Evolutionary conservation across 257 asterid genomes (phyloP).

Genomic region (Nicotiana tabacum): DNA sequence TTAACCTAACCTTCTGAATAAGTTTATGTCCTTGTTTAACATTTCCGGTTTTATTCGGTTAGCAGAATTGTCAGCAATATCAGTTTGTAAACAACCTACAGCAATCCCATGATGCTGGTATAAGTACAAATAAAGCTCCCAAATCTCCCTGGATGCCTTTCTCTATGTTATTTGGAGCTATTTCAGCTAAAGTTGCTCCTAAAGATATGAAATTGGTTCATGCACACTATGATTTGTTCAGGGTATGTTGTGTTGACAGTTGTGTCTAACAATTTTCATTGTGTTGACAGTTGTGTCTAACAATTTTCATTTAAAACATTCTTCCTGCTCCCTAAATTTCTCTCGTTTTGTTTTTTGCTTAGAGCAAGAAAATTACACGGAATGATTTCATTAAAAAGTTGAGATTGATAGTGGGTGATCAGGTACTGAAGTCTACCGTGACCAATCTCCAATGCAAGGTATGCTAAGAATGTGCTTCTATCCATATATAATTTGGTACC

Average conservation of each 20-base stretch:
- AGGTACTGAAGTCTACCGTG: constrained; percentile 28
- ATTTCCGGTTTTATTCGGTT: neutral
- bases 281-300: neutral
- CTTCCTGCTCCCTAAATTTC: neutral
- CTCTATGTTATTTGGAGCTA: constrained; percentile 28
- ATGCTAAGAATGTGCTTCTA: neutral
- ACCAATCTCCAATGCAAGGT: constrained; percentile 29
- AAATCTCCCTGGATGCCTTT: constrained; percentile 43
- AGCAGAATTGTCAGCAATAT: constrained; percentile 14
- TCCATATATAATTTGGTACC: neutral
- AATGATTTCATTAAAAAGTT: constrained; percentile 28
- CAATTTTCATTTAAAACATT: neutral
- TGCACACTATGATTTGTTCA: constrained; percentile 26
- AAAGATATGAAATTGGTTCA: constrained; percentile 25
- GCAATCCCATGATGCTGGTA: constrained; percentile 19
- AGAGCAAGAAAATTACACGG: constrained; percentile 29
- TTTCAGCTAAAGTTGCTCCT: constrained; percentile 23
- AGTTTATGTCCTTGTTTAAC: constrained; percentile 3
- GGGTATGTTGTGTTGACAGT: constrained; percentile 23
- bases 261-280: neutral
- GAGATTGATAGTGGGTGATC: constrained; percentile 34
- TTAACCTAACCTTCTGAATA: neutral
- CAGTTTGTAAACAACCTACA: constrained; percentile 6
- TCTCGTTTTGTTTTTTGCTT: neutral
- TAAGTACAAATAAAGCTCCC: constrained; percentile 21